phyloP scores from a whole-genome alignment of 2,329 filamentous ascomycete genomes.

The Ceratocystis alfenasii region DNA sequence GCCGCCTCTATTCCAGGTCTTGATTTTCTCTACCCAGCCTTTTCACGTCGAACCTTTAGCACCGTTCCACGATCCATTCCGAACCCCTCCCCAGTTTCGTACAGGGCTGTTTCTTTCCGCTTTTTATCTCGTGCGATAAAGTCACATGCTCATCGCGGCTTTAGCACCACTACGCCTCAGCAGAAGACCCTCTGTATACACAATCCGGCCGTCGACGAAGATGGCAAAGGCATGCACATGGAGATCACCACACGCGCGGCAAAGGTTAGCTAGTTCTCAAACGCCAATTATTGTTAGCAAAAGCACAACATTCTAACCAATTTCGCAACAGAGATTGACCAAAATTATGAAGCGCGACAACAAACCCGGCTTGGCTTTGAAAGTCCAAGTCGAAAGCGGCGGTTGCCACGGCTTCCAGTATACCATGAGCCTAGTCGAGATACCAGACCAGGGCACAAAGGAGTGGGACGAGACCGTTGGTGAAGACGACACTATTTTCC shows the following conservation, averaged over 20 bases:
- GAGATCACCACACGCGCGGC: conserved; percentile 76
- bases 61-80: not conserved
- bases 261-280: conserved; percentile 50
- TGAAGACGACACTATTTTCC: conserved; percentile 82
- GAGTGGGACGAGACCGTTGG: conserved; percentile 33
- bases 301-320: not conserved
- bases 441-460: conserved; percentile 35
- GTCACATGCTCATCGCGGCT: conserved; percentile 26
- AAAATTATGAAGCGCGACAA: conserved; percentile 60
- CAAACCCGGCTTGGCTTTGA: conserved; percentile 75
- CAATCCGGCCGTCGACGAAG: conserved; percentile 70
- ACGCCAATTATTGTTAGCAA: conserved; percentile 22
- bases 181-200: conserved; percentile 40
- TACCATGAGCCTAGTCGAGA: conserved; percentile 69
- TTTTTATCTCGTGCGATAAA: not conserved
- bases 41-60: not conserved
- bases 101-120: not conserved
- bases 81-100: not conserved
- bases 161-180: conserved; percentile 31
- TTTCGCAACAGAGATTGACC: conserved; percentile 47
- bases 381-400: conserved; percentile 82
- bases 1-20: conserved; percentile 27
- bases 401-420: conserved; percentile 99
- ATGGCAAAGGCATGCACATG: conserved; percentile 72
- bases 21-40: conserved; percentile 34